A percentile compares a stretch with the other conserved stretches of the same genome.
These are phyloP conservation scores for Podila epigama DNA, from an alignment of 192 early-diverging fungal genomes.

Conservation along the genomic window DNA sequence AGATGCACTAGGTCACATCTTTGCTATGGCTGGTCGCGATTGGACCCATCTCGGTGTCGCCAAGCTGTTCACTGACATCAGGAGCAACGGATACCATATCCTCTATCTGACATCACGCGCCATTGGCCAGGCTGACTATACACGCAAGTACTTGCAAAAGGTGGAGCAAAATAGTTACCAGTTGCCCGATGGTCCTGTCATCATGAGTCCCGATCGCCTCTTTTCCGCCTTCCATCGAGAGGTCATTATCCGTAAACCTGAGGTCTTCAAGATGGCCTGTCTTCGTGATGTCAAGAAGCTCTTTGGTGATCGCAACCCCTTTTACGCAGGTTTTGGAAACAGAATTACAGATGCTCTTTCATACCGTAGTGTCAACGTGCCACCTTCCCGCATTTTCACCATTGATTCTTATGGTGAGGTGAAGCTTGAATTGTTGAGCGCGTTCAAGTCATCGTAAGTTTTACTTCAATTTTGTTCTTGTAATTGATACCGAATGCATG, in stretches of 20 bases:
- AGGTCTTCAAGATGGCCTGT: constrained; percentile 98
- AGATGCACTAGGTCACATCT: constrained; percentile 94
- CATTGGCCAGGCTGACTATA: constrained; percentile 93
- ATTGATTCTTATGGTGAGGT: constrained; percentile 93
- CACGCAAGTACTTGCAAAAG: constrained; percentile 89
- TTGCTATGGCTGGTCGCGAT: constrained; percentile 96
- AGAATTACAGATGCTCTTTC: constrained; percentile 97
- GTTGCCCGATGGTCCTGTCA: constrained; percentile 92
- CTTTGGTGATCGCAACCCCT: constrained; percentile 84
- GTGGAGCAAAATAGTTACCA: constrained; percentile 89
- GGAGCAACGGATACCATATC: constrained; percentile 93
- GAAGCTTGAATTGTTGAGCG: constrained; percentile 85
- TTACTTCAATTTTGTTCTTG: not conserved
- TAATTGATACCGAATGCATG: not conserved
- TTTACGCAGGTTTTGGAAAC: constrained; percentile 98
- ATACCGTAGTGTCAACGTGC: constrained; percentile 93
- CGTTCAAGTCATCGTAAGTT: constrained; percentile 83
- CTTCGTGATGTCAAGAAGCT: constrained; percentile 89
- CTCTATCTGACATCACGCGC: constrained; percentile 94
- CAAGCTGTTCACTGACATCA: constrained; percentile 94
- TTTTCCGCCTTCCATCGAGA: constrained; percentile 93
- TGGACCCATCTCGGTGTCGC: constrained; percentile 99
- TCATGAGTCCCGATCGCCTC: constrained; percentile 95
- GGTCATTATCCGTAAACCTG: constrained; percentile 93
- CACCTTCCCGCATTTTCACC: constrained; percentile 93